These are phyloP conservation scores for Solanum medicagineum DNA, from an alignment of 257 asterid genomes.

Conservation along the genomic window DNA sequence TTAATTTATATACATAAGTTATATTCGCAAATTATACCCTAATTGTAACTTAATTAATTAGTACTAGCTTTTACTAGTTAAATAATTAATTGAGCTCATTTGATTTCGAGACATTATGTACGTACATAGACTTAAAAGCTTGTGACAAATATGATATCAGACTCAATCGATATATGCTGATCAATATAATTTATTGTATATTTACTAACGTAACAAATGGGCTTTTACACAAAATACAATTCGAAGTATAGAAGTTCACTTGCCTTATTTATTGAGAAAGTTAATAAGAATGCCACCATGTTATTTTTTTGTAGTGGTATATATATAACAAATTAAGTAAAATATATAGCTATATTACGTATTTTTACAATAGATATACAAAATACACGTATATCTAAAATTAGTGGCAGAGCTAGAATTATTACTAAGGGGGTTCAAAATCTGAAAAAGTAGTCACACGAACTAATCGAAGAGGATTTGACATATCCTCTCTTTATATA, in stretches of 20 bases:
- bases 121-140: not conserved
- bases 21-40: not conserved
- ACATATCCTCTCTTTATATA: no score
- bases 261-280: not conserved
- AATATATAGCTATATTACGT: not conserved
- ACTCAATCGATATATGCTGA: not conserved
- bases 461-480: no score
- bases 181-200: not conserved
- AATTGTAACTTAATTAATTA: not conserved
- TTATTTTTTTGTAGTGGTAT: not conserved
- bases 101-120: not conserved
- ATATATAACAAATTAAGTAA: no score
- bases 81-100: not conserved
- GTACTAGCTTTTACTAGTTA: not conserved
- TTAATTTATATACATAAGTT: not conserved
- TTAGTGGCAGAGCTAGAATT: no score
- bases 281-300: no score
- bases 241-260: not conserved
- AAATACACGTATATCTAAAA: not conserved
- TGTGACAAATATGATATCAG: not conserved
- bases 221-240: not conserved
- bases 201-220: not conserved
- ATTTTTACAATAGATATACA: not conserved
- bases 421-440: no score
- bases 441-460: no score